Conservation (phyloP, 345 rosid genomes). For the Hevea brasiliensis region DNA sequence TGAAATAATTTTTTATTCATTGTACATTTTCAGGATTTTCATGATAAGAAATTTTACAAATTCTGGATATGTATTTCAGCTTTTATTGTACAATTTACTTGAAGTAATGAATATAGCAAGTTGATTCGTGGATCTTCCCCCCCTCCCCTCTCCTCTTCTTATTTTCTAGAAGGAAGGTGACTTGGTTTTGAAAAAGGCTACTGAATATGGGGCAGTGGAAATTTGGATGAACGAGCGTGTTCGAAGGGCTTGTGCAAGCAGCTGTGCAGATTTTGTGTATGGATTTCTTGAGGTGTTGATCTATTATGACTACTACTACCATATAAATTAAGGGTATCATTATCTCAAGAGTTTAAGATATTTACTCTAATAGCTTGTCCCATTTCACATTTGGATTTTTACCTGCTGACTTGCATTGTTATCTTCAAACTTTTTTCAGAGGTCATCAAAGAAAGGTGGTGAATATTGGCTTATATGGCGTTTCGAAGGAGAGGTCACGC, state of each 20-base stretch:
- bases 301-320: slow-evolving; percentile 34
- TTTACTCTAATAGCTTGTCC: neutral
- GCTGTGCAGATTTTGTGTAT: slow-evolving; percentile 88
- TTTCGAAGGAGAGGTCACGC: slow-evolving; percentile 85
- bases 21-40: neutral
- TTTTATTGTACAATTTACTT: neutral
- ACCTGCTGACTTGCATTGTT: slow-evolving; percentile 16
- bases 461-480: slow-evolving; percentile 96
- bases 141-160: no score
- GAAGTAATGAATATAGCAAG: neutral
- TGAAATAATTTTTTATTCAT: neutral
- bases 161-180: slow-evolving; percentile 59
- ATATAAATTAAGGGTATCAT: slow-evolving; percentile 32
- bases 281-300: slow-evolving; percentile 87
- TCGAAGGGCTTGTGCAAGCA: slow-evolving; percentile 89
- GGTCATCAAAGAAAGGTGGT: slow-evolving; percentile 69
- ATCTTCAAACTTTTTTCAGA: slow-evolving; percentile 44
- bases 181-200: slow-evolving; percentile 92
- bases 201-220: slow-evolving; percentile 92
- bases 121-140: slow-evolving; percentile 15
- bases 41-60: neutral
- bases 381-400: slow-evolving; percentile 1
- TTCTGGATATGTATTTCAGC: neutral
- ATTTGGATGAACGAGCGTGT: slow-evolving; percentile 99
- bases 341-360: slow-evolving; percentile 19